Percentiles rank a stretch among this genome's conserved stretches.
Conservation (phyloP, 371 early-diverging fungal genomes). For the Zychaea mexicana region DNA sequence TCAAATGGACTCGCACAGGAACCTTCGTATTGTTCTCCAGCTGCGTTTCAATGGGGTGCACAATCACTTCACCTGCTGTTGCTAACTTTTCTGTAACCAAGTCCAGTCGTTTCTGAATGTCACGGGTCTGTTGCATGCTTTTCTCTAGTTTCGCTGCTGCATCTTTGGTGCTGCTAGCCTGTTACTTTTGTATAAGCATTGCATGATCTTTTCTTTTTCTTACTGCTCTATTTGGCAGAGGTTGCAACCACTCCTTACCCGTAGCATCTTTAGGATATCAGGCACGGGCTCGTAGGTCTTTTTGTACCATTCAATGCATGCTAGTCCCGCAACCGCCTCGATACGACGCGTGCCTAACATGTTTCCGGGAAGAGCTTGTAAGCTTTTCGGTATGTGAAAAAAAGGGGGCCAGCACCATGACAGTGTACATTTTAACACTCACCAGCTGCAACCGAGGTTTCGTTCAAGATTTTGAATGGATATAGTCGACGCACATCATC, state of each 20-base stretch:
- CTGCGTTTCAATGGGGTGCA: conserved; percentile 22
- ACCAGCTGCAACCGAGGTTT: conserved; percentile 76
- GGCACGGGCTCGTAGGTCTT: conserved; percentile 51
- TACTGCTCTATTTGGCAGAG: not conserved
- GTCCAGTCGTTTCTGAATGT: conserved; percentile 41
- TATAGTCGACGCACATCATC: conserved; percentile 57
- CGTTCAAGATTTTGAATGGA: conserved; percentile 73
- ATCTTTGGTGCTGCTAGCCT: conserved; percentile 45
- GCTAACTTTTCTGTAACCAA: conserved; percentile 46
- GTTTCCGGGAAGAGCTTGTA: too few species aligned
- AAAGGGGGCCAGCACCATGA: too few species aligned
- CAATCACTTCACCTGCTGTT: conserved; percentile 24
- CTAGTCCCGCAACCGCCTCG: conserved; percentile 73
- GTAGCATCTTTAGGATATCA: conserved; percentile 40
- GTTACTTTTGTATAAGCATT: not conserved
- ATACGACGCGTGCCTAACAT: conserved; percentile 75
- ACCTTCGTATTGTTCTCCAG: conserved; percentile 35
- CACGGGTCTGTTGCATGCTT: conserved; percentile 34
- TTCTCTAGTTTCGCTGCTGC: conserved; percentile 43
- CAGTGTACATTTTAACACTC: conserved; percentile 3
- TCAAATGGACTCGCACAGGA: conserved; percentile 49
- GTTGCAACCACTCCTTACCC: conserved; percentile 37
- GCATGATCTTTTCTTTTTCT: not conserved
- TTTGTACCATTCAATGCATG: conserved; percentile 56
- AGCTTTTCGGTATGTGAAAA: too few species aligned